A percentile compares a stretch with the other conserved stretches of the same genome.
Evolutionary conservation across 768 basidiomycete genomes (phyloP).

Genomic region (Mycena metata): DNA sequence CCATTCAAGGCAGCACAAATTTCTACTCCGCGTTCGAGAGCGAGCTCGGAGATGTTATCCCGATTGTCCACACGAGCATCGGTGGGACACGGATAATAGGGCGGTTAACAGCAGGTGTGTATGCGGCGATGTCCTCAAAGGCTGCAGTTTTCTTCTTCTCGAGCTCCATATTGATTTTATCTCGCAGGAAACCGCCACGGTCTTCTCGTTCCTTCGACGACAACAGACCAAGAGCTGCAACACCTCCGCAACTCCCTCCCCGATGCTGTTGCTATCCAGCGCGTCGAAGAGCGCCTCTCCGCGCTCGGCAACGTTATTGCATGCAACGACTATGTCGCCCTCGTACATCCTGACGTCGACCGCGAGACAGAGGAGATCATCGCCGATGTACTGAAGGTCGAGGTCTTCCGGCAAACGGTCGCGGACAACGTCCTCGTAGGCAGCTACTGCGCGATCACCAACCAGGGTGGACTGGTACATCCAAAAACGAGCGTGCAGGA

Average conservation of each 20-base stretch:
- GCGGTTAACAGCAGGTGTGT: slow-evolving; percentile 88
- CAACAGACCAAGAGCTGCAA: slow-evolving; percentile 98
- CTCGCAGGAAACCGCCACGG: slow-evolving; percentile 92
- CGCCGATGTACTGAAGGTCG: slow-evolving; percentile 98
- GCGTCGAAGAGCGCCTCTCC: slow-evolving; percentile 96
- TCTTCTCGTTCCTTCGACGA: slow-evolving; percentile 93
- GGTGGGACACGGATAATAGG: slow-evolving; percentile 95
- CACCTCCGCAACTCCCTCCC: slow-evolving; percentile 97
- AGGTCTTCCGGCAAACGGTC: slow-evolving; percentile 97
- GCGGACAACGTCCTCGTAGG: slow-evolving; percentile 98
- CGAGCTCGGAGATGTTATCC: slow-evolving; percentile 92
- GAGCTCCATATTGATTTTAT: neutral
- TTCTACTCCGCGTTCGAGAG: slow-evolving; percentile 98
- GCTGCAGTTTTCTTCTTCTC: slow-evolving; percentile 2
- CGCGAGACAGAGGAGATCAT: slow-evolving; percentile 99
- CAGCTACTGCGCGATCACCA: slow-evolving; percentile 94
- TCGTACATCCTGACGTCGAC: slow-evolving; percentile 98
- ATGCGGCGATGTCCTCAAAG: neutral
- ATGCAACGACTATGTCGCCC: slow-evolving; percentile 98
- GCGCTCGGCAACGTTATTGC: slow-evolving; percentile 99
- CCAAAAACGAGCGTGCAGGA: slow-evolving; percentile 97
- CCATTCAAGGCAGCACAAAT: slow-evolving; percentile 95
- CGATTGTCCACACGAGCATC: slow-evolving; percentile 96
- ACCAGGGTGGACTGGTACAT: slow-evolving; percentile 98
- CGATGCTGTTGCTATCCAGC: slow-evolving; percentile 92